Evolutionary conservation across 2,329 filamentous ascomycete species (phyloP), one percentile per base, ranked within the genome.

Genomic region (Pestalotiopsis sp.): DNA sequence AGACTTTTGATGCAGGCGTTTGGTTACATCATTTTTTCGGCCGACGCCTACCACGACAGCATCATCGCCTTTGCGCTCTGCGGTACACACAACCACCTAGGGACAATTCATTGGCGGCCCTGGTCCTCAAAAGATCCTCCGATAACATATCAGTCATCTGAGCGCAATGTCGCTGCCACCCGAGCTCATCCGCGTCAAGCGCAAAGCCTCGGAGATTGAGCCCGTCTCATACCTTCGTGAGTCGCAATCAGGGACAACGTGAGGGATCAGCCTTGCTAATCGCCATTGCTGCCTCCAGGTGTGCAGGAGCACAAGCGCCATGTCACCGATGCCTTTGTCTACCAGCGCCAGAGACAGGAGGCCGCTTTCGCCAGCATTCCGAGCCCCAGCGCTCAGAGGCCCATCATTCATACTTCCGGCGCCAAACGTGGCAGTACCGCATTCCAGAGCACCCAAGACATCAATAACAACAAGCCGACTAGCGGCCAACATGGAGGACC

Each of bases 151-250:
- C 9, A 9, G 7, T n/a, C 9, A n/a, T 52, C 45, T 3, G 9
- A 9, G 3, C 71, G 66, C 61, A 66, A 89, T 89, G 87, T 87
- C 87, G 63, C 80, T 88, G 3, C 88, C 87, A 27, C 87, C 87
- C 31, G 84, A 88, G 70, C 80, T 87, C 63, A 90, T 90, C 77
- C 85, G 86, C 68, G 85, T 90, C 72, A 90, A 90, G 82, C 87
- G 88, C 74, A 90, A 90, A 79, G 85, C 86, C 56, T 84, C 83
- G 64, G 85, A 85, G 68, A 82, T 84, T 41, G 80, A 81, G 13
- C 86, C 87, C 3, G 84, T 89, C 64, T 84, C 86, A 66, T 88
- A 87, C 73, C 82, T 90, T 61, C 83, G 87, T 89, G 74, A 70
- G 85, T 80, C 64, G 66, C 63, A 25, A 68, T 65, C 64, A 38